Percentiles rank a stretch among this genome's conserved stretches.
phyloP scores from a whole-genome alignment of 2,329 filamentous ascomycete genomes.

The Penicillium glabrum region DNA sequence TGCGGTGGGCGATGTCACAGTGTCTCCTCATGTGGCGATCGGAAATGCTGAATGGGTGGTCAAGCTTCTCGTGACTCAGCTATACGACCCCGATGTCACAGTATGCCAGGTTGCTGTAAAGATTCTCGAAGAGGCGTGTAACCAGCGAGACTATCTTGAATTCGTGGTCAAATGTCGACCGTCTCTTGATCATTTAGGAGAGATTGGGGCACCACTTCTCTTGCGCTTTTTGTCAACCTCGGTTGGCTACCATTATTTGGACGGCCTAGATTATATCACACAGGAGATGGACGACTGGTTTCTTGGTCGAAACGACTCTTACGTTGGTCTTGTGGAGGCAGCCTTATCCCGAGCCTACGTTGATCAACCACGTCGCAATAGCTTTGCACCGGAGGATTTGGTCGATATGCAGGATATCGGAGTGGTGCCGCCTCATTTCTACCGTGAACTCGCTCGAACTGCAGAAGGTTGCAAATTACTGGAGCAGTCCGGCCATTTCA shows the following conservation, averaged over 20 bases:
- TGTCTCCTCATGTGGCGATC: slow-evolving; percentile 38
- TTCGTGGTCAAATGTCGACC: slow-evolving; percentile 96
- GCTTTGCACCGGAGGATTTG: slow-evolving; percentile 55
- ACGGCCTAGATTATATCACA: slow-evolving; percentile 96
- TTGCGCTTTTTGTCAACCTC: slow-evolving; percentile 93
- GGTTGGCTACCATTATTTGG: slow-evolving; percentile 95
- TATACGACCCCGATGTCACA: slow-evolving; percentile 96
- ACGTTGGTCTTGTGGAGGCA: slow-evolving; percentile 92
- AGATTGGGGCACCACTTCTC: slow-evolving; percentile 91
- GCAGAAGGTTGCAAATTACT: slow-evolving; percentile 88
- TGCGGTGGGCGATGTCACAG: slow-evolving; percentile 60
- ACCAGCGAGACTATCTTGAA: slow-evolving; percentile 84
- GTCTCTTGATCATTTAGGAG: slow-evolving; percentile 89
- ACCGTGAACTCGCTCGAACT: slow-evolving; percentile 89
- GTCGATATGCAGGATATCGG: slow-evolving; percentile 59
- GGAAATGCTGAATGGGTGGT: slow-evolving; percentile 93
- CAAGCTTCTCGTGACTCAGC: slow-evolving; percentile 90
- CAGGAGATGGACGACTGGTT: slow-evolving; percentile 99
- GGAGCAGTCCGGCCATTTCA: slow-evolving; percentile 91
- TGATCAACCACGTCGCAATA: slow-evolving; percentile 52
- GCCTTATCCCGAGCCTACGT: slow-evolving; percentile 81
- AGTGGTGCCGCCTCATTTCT: slow-evolving; percentile 92
- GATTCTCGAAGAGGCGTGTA: slow-evolving; percentile 95
- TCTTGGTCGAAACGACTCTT: slow-evolving; percentile 92
- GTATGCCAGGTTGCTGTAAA: slow-evolving; percentile 96